Evolutionary conservation across 495 filamentous ascomycete genomes (phyloP).

Genomic region (Immersiella caudata): DNA sequence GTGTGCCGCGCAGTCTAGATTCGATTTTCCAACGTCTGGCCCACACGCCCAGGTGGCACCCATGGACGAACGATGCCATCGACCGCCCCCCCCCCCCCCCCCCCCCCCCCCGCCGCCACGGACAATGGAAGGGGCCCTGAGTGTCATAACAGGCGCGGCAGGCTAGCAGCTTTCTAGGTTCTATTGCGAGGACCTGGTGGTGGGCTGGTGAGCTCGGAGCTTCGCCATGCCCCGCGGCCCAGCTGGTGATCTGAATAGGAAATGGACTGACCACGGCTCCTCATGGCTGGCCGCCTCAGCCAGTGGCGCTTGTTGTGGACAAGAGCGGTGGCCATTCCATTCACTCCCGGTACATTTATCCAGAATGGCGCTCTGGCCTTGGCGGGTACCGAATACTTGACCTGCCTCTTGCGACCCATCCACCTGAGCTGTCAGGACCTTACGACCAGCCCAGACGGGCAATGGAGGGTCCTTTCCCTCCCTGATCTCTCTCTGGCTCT

Average conservation of each 20-base stretch:
- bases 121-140: neutral
- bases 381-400: slow-evolving; percentile 32
- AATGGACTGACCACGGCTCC: slow-evolving; percentile 19
- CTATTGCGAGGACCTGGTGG: neutral
- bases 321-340: neutral
- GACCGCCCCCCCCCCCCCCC: neutral
- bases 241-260: slow-evolving; percentile 14
- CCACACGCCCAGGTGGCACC: neutral
- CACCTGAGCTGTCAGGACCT: slow-evolving; percentile 13
- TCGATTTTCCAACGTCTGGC: neutral
- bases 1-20: neutral
- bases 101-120: neutral
- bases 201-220: slow-evolving; percentile 7
- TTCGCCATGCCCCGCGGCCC: slow-evolving; percentile 2
- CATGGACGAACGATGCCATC: neutral
- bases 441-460: slow-evolving; percentile 16
- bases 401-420: slow-evolving; percentile 20
- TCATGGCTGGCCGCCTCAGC: slow-evolving; percentile 15
- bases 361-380: slow-evolving; percentile 31
- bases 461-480: slow-evolving; percentile 16
- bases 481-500: neutral
- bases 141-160: neutral
- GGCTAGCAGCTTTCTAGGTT: neutral
- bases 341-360: slow-evolving; percentile 39
- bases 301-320: neutral